Base-by-base conservation (phyloP, 2,329 filamentous ascomycete species). In the Aspergillus aculeatus region DNA sequence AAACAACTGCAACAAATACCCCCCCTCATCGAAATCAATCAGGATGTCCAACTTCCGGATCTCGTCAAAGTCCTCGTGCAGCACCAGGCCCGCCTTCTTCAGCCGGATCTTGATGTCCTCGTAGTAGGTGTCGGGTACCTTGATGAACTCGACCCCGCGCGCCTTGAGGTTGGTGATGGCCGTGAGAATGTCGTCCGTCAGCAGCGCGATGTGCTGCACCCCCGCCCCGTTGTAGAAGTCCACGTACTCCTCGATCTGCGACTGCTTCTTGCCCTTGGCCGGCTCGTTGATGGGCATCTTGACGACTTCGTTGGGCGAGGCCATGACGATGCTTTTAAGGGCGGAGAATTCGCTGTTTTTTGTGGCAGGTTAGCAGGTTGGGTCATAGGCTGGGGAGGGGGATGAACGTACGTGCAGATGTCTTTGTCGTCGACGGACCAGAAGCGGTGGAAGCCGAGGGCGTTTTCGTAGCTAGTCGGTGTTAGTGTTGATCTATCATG, bases 211-310 rank as follows among this genome's bases (percentile, higher is more conserved):
- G 79, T 97, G 94, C 80, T 97, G 94, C 0, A 97, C 92, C 50
- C 94, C 94, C 0, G 93, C 82, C 1, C 94, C 94, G 54, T 89
- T 86, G 81, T 96, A 96, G 82, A 95, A 97, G 73, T 91, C 83
- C 66, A 97, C 87, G 73, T 89, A 93, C 80, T 97, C 94, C 76
- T 97, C 93, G 68, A 98, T 97, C 79, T 98, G 94, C 11, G 88
- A 91, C 77, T 92, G 91, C 78, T 91, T 94, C 81, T 95, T 95
- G 60, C 93, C 94, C 1, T 85, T 81, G 0, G 94, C 94, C 1
- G 94, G 94, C 80, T 97, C 93, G 81, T 97, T 97, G 84, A 98
- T 96, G 70, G 94, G 94, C 92, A 97, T 97, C 81, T 97, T 97
- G 77, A 97, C 92, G 4, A 89, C 76, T 59, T 94, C 89, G 80